phyloP scores from a whole-genome alignment of 129 eudicot species.

The Sambucus nigra region DNA sequence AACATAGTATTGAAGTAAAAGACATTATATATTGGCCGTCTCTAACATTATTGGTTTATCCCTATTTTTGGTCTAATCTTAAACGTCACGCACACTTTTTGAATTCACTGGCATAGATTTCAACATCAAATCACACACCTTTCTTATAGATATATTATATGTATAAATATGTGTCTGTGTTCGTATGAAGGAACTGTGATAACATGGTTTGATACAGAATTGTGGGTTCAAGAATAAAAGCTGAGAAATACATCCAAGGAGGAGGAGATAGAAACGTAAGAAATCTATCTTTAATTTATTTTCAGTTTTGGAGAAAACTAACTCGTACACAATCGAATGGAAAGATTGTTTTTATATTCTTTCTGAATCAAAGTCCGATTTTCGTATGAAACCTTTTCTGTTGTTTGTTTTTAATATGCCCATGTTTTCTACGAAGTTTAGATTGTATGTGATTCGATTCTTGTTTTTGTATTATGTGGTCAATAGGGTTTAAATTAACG shows the following conservation, averaged over 20 bases:
- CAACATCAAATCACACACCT: background rate
- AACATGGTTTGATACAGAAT: background rate
- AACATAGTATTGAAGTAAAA: background rate
- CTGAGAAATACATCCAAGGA: background rate
- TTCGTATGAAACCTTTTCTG: too few relatives aligned
- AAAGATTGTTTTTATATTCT: too few relatives aligned
- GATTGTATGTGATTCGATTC: background rate
- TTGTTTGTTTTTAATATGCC: too few relatives aligned
- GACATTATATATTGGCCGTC: background rate
- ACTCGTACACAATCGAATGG: too few relatives aligned
- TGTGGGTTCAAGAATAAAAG: background rate
- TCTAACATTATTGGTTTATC: background rate
- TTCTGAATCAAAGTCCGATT: too few relatives aligned
- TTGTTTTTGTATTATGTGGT: background rate
- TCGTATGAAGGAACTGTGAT: background rate
- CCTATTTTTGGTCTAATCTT: background rate
- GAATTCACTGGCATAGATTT: background rate
- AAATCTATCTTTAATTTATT: background rate
- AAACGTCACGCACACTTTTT: slow-evolving; percentile 12
- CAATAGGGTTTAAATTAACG: too few relatives aligned
- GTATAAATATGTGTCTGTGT: background rate
- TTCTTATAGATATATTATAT: too few relatives aligned
- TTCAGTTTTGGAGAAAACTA: too few relatives aligned
- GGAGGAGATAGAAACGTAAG: background rate
- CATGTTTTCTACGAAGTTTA: too few relatives aligned